Percentiles rank a stretch among this genome's conserved stretches.
phyloP scores from a whole-genome alignment of 2,329 filamentous ascomycete species.

The Penicillium aurantiogriseum region DNA sequence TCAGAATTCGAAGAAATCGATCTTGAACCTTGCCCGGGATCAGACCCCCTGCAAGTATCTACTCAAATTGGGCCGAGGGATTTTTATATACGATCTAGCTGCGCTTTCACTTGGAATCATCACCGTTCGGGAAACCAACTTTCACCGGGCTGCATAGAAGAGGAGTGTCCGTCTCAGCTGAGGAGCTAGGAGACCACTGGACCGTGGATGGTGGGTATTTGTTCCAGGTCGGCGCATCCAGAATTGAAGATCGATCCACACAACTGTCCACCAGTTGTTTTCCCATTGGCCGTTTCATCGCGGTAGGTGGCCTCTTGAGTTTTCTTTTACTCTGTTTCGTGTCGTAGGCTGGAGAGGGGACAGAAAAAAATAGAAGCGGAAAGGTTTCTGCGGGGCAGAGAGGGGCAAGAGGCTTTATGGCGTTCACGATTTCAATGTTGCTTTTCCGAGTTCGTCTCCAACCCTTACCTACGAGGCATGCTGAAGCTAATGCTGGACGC shows the following conservation, averaged over 20 bases:
- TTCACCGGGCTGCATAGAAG: constrained; percentile 9
- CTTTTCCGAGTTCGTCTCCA: background rate
- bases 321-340: background rate
- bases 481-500: background rate
- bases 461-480: background rate
- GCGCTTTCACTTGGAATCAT: background rate
- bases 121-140: background rate
- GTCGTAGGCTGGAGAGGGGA: background rate
- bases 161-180: constrained; percentile 2
- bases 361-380: constrained; percentile 21
- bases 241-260: constrained; percentile 18
- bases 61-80: background rate
- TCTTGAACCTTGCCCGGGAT: constrained; percentile 13
- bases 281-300: constrained; percentile 14
- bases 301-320: background rate
- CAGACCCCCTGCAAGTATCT: constrained; percentile 15
- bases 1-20: constrained; percentile 9
- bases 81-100: background rate
- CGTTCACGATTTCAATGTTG: constrained; percentile 10
- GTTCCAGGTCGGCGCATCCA: constrained; percentile 16
- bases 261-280: constrained; percentile 10
- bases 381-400: constrained; percentile 20
- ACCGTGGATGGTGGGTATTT: constrained; percentile 15
- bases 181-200: constrained; percentile 1
- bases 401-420: constrained; percentile 10